These are phyloP conservation scores for Opeltia flavorubescens DNA, from an alignment of 495 filamentous ascomycete genomes.

Conservation along the genomic window DNA sequence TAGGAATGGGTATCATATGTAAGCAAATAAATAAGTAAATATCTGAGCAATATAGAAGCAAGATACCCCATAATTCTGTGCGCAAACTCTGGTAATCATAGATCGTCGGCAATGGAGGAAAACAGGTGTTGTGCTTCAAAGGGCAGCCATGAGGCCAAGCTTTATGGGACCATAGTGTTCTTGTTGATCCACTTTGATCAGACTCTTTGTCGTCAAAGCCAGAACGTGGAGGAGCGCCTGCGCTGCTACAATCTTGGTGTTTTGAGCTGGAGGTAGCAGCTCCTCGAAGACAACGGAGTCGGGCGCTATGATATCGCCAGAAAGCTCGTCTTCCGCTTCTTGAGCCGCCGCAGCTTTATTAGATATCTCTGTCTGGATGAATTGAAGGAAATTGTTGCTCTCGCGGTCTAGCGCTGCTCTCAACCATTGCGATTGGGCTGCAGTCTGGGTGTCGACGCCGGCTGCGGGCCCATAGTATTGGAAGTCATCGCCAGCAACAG, in stretches of 20 bases:
- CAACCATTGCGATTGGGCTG: conserved; percentile 26
- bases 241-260: conserved; percentile 45
- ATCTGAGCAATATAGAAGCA: background rate
- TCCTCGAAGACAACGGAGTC: conserved; percentile 41
- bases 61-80: background rate
- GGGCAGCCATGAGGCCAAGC: conserved; percentile 11
- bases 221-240: conserved; percentile 64
- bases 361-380: conserved; percentile 28
- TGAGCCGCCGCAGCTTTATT: conserved; percentile 18
- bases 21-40: too few relatives aligned
- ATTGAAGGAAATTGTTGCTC: conserved; percentile 45
- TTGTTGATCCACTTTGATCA: conserved; percentile 41
- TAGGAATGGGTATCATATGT: too few relatives aligned
- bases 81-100: background rate
- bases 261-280: conserved; percentile 39
- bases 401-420: conserved; percentile 40
- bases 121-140: background rate
- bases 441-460: conserved; percentile 32
- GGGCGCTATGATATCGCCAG: conserved; percentile 22
- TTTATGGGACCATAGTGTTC: conserved; percentile 22
- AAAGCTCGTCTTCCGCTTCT: conserved; percentile 24
- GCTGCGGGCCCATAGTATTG: conserved; percentile 31
- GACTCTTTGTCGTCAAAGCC: conserved; percentile 49
- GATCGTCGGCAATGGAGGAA: background rate
- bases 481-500: conserved; percentile 27